Conservation (phyloP, 768 basidiomycete genomes). For the Hypholoma fasciculare region DNA sequence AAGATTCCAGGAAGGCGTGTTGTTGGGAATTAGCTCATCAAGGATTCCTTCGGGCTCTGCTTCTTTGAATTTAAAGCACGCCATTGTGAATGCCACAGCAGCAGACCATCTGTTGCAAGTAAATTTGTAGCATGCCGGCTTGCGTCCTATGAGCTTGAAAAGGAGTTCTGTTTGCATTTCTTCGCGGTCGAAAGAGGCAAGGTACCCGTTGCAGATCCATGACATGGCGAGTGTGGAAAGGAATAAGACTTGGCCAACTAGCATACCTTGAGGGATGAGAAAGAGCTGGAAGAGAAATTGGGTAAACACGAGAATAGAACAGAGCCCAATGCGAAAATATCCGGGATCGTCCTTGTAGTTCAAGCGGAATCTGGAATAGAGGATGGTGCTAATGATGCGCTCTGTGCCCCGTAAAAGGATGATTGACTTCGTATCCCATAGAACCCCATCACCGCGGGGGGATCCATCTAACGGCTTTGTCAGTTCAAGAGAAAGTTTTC, state of each 20-base stretch:
- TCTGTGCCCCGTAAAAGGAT: too few relatives aligned
- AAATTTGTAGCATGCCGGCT: slow-evolving; percentile 1
- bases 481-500: too few relatives aligned
- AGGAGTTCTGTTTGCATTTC: slow-evolving; percentile 4
- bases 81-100: slow-evolving; percentile 7
- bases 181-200: slow-evolving; percentile 7
- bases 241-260: slow-evolving; percentile 15
- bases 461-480: too few relatives aligned
- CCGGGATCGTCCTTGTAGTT: slow-evolving; percentile 1
- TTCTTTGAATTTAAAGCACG: not conserved
- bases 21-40: slow-evolving; percentile 12
- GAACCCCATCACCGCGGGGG: too few relatives aligned
- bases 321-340: slow-evolving; percentile 11
- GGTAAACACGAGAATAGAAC: slow-evolving; percentile 8
- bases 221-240: slow-evolving; percentile 11
- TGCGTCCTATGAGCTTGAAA: slow-evolving; percentile 6
- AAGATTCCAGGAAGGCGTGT: slow-evolving; percentile 9
- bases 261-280: slow-evolving; percentile 11
- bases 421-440: too few relatives aligned
- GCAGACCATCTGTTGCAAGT: slow-evolving; percentile 1
- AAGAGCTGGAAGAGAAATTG: slow-evolving; percentile 16
- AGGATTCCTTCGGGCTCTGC: slow-evolving; percentile 3
- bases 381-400: slow-evolving; percentile 10
- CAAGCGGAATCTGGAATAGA: slow-evolving; percentile 1
- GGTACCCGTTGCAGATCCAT: slow-evolving; percentile 15